phyloP scores from a whole-genome alignment of 1,284 basidiomycete species.

The Moesziomyces aphidis region DNA sequence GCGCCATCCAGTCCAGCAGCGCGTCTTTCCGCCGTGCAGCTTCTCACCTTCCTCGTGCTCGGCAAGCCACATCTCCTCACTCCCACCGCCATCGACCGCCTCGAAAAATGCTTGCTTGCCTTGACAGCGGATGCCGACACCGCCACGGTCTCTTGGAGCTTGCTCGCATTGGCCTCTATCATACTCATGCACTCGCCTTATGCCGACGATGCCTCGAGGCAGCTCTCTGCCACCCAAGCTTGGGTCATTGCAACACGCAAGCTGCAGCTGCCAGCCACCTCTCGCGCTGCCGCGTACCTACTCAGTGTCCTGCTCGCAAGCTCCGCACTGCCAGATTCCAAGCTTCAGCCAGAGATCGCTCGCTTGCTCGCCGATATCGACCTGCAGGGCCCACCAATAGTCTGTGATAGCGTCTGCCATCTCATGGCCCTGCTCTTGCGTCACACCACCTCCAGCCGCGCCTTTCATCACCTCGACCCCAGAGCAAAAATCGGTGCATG shows the following conservation, averaged over 20 bases:
- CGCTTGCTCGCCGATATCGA: slow-evolving; percentile 39
- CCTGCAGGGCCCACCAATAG: slow-evolving; percentile 31
- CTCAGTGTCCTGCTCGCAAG: slow-evolving; percentile 13
- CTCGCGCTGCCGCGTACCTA: slow-evolving; percentile 30
- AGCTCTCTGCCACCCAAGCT: not conserved
- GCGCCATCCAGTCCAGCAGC: not conserved
- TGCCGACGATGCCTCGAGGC: not conserved
- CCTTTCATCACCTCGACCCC: slow-evolving; percentile 20
- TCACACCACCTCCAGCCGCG: slow-evolving; percentile 17
- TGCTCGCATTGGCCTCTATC: slow-evolving; percentile 12
- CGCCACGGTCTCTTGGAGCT: slow-evolving; percentile 18
- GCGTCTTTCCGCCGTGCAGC: slow-evolving; percentile 20
- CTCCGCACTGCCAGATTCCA: slow-evolving; percentile 4
- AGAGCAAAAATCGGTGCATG: slow-evolving; percentile 30
- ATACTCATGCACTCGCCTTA: not conserved
- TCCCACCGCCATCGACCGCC: not conserved
- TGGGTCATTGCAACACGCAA: slow-evolving; percentile 27
- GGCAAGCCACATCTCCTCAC: slow-evolving; percentile 14
- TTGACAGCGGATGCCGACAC: slow-evolving; percentile 15
- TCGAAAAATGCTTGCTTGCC: slow-evolving; percentile 1
- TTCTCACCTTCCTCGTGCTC: slow-evolving; percentile 22
- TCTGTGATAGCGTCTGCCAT: slow-evolving; percentile 40
- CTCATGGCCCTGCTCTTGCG: slow-evolving; percentile 23
- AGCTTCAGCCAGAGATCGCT: slow-evolving; percentile 12
- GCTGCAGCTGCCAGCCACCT: slow-evolving; percentile 18